Conservation (phyloP, 208 protist species). For the Leishmania martiniquensis region DNA sequence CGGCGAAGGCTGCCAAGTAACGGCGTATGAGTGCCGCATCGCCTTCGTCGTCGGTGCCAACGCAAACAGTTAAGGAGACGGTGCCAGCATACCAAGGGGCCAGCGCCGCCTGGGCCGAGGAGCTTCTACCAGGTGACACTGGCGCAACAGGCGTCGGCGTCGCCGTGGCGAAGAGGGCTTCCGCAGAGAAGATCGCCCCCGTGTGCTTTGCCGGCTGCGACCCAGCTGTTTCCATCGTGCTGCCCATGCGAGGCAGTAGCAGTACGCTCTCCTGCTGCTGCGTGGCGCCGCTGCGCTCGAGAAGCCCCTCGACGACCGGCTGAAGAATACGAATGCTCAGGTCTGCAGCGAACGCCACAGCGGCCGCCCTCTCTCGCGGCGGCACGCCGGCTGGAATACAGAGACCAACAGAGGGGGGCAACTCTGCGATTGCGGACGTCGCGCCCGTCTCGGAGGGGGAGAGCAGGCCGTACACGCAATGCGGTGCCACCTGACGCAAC, state of each 20-base stretch:
- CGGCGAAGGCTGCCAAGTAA: conserved; percentile 13
- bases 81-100: background rate
- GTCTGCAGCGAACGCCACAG: background rate
- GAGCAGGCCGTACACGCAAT: background rate
- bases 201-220: background rate
- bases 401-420: background rate
- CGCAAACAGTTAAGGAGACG: conserved; percentile 7
- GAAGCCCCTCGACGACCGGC: background rate
- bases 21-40: conserved; percentile 8
- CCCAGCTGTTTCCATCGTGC: background rate
- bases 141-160: background rate
- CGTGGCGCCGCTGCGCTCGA: background rate
- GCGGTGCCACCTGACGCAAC: background rate
- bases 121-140: background rate
- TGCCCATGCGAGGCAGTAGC: background rate
- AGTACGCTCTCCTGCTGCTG: background rate
- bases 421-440: background rate
- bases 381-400: background rate
- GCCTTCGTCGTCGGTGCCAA: background rate
- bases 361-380: background rate
- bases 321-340: background rate
- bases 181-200: background rate
- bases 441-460: background rate
- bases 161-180: background rate
- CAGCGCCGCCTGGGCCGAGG: background rate